A percentile compares a stretch with the other conserved stretches of the same genome.
These are phyloP conservation scores for Geopyxis carbonaria DNA, from an alignment of 495 filamentous ascomycete species.

Conservation along the genomic window DNA sequence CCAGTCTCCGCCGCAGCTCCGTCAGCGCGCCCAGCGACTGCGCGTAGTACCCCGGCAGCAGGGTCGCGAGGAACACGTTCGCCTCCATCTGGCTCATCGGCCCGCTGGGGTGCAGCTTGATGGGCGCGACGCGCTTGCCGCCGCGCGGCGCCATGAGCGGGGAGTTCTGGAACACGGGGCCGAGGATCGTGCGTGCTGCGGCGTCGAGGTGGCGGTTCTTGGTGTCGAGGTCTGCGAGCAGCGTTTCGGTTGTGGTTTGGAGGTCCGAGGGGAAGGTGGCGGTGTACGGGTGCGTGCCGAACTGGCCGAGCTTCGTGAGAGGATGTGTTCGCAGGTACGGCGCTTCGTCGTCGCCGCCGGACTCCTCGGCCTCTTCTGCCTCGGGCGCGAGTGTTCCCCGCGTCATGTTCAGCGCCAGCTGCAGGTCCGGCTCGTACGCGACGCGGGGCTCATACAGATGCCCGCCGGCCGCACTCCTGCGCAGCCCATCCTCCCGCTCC, in stretches of 20 bases:
- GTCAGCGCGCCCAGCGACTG: slow-evolving; percentile 53
- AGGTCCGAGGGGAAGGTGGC: slow-evolving; percentile 43
- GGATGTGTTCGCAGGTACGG: slow-evolving; percentile 41
- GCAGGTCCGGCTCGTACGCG: too few relatives aligned
- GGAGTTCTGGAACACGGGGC: slow-evolving; percentile 53
- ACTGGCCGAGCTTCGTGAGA: slow-evolving; percentile 45
- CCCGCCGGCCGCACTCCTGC: slow-evolving; percentile 12
- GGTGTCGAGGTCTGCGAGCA: slow-evolving; percentile 48
- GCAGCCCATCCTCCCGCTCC: slow-evolving; percentile 28
- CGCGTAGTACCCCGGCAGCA: slow-evolving; percentile 70
- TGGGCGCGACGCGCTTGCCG: slow-evolving; percentile 36
- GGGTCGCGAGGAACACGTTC: slow-evolving; percentile 61
- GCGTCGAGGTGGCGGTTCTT: slow-evolving; percentile 47
- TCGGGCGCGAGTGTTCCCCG: slow-evolving; percentile 25
- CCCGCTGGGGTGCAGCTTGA: slow-evolving; percentile 45
- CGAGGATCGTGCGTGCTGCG: slow-evolving; percentile 51
- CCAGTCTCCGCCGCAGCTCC: slow-evolving; percentile 72
- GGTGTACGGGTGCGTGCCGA: slow-evolving; percentile 50
- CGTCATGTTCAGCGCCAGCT: slow-evolving; percentile 7
- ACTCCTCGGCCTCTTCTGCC: slow-evolving; percentile 14
- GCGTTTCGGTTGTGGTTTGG: slow-evolving; percentile 24
- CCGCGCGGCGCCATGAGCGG: slow-evolving; percentile 29
- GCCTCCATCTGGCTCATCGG: slow-evolving; percentile 68
- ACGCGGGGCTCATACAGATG: slow-evolving; percentile 20
- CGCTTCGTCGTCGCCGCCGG: slow-evolving; percentile 27